Percentiles rank a stretch among this genome's conserved stretches.
Conservation (phyloP, 164 flowering plant genomes). For the Dillenia suffruticosa region DNA sequence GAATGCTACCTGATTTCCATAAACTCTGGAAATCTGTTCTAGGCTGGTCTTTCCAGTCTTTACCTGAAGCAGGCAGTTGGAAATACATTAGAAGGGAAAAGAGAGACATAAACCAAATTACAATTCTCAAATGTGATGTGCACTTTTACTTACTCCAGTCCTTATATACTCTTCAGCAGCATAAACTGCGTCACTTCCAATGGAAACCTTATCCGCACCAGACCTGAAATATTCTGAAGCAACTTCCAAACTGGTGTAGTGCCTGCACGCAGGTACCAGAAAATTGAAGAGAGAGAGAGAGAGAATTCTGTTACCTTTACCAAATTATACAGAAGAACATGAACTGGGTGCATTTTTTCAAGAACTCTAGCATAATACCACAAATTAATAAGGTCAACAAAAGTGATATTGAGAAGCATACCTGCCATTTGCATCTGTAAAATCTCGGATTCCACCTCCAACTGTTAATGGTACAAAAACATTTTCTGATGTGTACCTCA, state of each 20-base stretch:
- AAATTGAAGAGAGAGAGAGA: neutral
- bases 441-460: slow-evolving; percentile 97
- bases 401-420: slow-evolving; percentile 16
- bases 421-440: slow-evolving; percentile 97
- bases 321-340: no score
- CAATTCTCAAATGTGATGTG: no score
- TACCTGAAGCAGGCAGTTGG: slow-evolving; percentile 37
- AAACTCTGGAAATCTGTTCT: slow-evolving; percentile 91
- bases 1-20: slow-evolving; percentile 83
- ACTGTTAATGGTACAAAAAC: slow-evolving; percentile 97
- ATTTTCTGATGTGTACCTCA: slow-evolving; percentile 81
- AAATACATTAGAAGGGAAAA: slow-evolving; percentile 8
- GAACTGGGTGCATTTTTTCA: no score
- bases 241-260: slow-evolving; percentile 92
- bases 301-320: neutral
- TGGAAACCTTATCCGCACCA: slow-evolving; percentile 95
- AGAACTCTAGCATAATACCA: no score
- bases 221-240: slow-evolving; percentile 98
- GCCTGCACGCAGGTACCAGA: slow-evolving; percentile 29
- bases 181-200: slow-evolving; percentile 98
- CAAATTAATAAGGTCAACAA: neutral
- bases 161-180: slow-evolving; percentile 81
- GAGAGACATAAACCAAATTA: no score
- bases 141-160: slow-evolving; percentile 58
- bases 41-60: slow-evolving; percentile 87